Evolutionary conservation across 2,329 filamentous ascomycete genomes (phyloP).

Genomic region (Penicillium sp.): DNA sequence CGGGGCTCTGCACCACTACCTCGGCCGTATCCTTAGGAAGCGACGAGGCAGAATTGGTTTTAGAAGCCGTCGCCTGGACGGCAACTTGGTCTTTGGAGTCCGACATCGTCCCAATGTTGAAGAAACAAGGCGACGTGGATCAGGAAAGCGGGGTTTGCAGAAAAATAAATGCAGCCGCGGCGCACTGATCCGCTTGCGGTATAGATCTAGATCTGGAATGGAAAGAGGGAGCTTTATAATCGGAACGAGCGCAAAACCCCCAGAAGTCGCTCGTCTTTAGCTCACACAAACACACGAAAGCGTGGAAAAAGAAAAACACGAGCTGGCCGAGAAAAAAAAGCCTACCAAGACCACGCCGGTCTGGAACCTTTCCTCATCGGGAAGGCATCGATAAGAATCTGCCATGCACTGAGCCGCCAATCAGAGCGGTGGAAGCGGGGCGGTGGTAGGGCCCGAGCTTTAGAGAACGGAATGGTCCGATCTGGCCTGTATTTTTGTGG

Average conservation of each 20-base stretch:
- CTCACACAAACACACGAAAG: slow-evolving; percentile 7
- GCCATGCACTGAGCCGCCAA: neutral
- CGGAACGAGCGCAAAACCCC: slow-evolving; percentile 57
- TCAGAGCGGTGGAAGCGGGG: neutral
- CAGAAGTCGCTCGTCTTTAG: slow-evolving; percentile 53
- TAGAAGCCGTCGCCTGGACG: slow-evolving; percentile 19
- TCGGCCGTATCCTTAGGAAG: slow-evolving; percentile 19
- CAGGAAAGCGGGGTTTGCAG: slow-evolving; percentile 6
- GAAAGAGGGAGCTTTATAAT: slow-evolving; percentile 48
- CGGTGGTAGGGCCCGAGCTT: neutral
- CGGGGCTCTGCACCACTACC: slow-evolving; percentile 12
- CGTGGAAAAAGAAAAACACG: slow-evolving; percentile 13
- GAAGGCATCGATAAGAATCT: slow-evolving; percentile 6
- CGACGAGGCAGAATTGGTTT: slow-evolving; percentile 10
- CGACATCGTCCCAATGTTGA: slow-evolving; percentile 24
- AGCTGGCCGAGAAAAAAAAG: slow-evolving; percentile 1
- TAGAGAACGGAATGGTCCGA: neutral
- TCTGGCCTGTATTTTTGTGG: neutral
- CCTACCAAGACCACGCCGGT: neutral
- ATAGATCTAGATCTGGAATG: neutral
- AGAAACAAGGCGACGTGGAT: neutral
- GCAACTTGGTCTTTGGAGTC: slow-evolving; percentile 25
- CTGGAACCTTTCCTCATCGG: slow-evolving; percentile 25
- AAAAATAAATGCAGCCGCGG: neutral
- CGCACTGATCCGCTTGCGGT: slow-evolving; percentile 6